Evolutionary conservation across 176 grass and related monocot species (phyloP).

Genomic region (Carex cristatella): DNA sequence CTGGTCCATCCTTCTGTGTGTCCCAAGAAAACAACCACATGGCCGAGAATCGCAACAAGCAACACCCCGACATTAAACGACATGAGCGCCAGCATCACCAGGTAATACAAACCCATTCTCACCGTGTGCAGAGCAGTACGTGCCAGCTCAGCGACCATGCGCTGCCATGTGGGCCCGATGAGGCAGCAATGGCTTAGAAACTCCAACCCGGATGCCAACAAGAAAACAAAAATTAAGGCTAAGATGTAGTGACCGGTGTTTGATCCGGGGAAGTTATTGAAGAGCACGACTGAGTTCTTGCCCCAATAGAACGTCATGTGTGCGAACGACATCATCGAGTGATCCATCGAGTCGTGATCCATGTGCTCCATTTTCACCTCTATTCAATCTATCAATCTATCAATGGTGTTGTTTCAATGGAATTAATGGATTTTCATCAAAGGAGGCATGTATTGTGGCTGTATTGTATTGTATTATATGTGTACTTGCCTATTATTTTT

Average conservation of each 20-base stretch:
- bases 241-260: constrained; percentile 72
- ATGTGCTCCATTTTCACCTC: neutral
- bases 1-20: neutral
- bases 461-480: neutral
- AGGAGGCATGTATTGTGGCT: neutral
- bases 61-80: constrained; percentile 85
- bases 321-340: constrained; percentile 31
- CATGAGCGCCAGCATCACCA: constrained; percentile 94
- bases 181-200: constrained; percentile 30
- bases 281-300: constrained; percentile 71
- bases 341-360: neutral
- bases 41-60: constrained; percentile 45
- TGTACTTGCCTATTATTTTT: constrained; percentile 11
- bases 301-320: constrained; percentile 99
- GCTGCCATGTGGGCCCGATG: neutral
- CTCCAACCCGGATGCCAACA: constrained; percentile 45
- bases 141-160: constrained; percentile 12
- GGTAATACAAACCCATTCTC: constrained; percentile 49
- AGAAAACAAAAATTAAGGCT: constrained; percentile 44
- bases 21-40: constrained; percentile 37
- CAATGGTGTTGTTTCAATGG: neutral
- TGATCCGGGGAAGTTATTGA: constrained; percentile 54
- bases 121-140: constrained; percentile 36
- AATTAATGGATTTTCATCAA: neutral
- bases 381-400: neutral